Evolutionary conservation across 2,329 filamentous ascomycete species (phyloP).

Genomic region (Helminthosporium solani): DNA sequence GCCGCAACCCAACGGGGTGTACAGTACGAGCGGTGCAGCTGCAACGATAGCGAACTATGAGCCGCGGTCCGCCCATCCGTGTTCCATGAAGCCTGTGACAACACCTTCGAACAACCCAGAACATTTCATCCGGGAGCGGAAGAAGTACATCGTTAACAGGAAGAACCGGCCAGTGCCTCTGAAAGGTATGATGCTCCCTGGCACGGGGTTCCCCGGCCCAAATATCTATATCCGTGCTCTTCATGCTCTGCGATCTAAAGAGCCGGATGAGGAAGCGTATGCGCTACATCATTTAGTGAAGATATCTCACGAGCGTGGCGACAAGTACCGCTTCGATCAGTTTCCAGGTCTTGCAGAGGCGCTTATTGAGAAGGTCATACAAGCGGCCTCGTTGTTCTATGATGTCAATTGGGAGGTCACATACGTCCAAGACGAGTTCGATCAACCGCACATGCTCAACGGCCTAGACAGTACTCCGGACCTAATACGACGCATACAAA

Average conservation of each 20-base stretch:
- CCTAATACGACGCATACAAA: conserved; percentile 69
- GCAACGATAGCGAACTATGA: conserved; percentile 68
- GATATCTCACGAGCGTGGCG: conserved; percentile 90
- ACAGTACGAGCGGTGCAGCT: conserved; percentile 46
- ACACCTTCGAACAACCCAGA: conserved; percentile 73
- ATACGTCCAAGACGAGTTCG: conserved; percentile 59
- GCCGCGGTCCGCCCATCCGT: conserved; percentile 61
- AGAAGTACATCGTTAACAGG: conserved; percentile 51
- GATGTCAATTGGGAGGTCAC: conserved; percentile 78
- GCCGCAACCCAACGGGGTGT: conserved; percentile 46
- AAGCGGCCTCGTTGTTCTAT: conserved; percentile 77
- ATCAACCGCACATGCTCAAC: conserved; percentile 58
- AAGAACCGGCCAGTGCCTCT: conserved; percentile 43
- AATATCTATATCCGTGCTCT: conserved; percentile 92
- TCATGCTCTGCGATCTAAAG: conserved; percentile 75
- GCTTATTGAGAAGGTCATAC: conserved; percentile 78
- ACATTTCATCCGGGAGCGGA: conserved; percentile 62
- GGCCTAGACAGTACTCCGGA: conserved; percentile 67
- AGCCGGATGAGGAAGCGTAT: conserved; percentile 84
- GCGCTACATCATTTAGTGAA: conserved; percentile 91
- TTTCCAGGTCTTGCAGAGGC: conserved; percentile 88
- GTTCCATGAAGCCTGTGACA: conserved; percentile 70
- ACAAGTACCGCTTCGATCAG: conserved; percentile 93
- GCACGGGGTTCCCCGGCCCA: conserved; percentile 70
- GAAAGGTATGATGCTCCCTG: conserved; percentile 60